These are phyloP conservation scores for Hygrophila difformis DNA, from an alignment of 257 asterid species.

Conservation along the genomic window DNA sequence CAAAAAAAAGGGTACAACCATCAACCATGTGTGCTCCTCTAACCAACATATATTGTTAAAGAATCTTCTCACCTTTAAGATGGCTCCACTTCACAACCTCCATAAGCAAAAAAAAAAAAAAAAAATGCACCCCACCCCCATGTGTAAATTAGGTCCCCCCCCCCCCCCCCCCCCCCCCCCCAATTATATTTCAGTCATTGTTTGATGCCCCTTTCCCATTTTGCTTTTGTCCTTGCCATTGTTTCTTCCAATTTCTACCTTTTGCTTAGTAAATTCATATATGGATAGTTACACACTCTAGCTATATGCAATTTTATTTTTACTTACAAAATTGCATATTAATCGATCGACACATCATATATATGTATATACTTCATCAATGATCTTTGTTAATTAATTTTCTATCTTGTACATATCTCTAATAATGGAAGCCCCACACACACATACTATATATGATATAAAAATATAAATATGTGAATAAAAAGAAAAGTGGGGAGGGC, in stretches of 20 bases:
- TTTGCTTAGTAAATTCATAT: constrained; percentile 16
- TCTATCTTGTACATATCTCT: no score
- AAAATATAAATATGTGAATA: no score
- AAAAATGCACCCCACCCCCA: constrained; percentile 72
- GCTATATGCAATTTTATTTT: no score
- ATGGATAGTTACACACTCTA: no score
- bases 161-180: no score
- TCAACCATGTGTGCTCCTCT: constrained; percentile 54
- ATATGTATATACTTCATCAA: no score
- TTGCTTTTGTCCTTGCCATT: constrained; percentile 50
- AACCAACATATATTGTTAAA: constrained; percentile 71
- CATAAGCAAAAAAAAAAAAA: constrained; percentile 13
- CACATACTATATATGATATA: constrained; percentile 4
- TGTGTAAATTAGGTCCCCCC: constrained; percentile 90
- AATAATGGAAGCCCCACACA: no score
- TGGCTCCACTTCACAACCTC: constrained; percentile 54
- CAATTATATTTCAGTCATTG: constrained; percentile 27
- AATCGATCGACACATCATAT: no score
- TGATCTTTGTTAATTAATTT: no score
- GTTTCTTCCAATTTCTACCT: constrained; percentile 32
- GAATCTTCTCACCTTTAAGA: constrained; percentile 64
- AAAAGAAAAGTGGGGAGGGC: constrained; percentile 34
- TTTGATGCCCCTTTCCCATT: constrained; percentile 36
- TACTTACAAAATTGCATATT: no score
- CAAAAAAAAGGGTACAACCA: constrained; percentile 20